Percentiles rank a stretch among this genome's conserved stretches.
phyloP scores from a whole-genome alignment of 306 rosid genomes.

The Lagenaria siceraria region DNA sequence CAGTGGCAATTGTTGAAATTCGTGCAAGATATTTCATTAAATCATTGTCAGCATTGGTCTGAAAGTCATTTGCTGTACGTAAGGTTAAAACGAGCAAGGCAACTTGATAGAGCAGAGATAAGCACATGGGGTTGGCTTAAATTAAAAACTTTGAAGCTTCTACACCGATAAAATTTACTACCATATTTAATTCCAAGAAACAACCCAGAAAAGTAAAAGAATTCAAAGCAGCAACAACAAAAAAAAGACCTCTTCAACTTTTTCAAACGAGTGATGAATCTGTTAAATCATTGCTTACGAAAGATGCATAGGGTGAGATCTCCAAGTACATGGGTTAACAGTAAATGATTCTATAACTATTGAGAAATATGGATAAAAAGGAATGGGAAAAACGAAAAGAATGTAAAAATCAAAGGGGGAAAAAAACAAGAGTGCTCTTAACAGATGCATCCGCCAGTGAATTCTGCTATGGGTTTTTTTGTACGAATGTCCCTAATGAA shows the following conservation, averaged over 20 bases:
- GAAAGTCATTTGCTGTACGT: conserved; percentile 22
- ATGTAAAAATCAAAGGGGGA: background rate
- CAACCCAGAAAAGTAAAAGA: background rate
- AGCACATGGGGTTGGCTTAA: conserved; percentile 35
- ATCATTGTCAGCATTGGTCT: conserved; percentile 12
- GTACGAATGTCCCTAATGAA: too few relatives aligned
- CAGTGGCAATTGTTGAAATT: background rate
- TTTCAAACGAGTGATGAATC: background rate
- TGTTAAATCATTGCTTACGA: background rate
- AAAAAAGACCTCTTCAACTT: background rate
- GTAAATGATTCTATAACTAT: background rate
- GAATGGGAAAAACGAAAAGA: background rate
- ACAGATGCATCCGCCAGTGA: background rate
- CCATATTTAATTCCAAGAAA: background rate
- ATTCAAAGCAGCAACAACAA: background rate
- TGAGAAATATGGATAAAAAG: background rate
- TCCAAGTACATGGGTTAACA: background rate
- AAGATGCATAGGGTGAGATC: background rate
- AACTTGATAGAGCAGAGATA: background rate
- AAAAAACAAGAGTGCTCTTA: background rate
- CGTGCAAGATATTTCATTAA: conserved; percentile 13
- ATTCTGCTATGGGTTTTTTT: too few relatives aligned
- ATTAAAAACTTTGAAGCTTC: background rate
- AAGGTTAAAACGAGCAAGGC: conserved; percentile 17
- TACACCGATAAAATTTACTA: background rate